A percentile compares a stretch with the other conserved stretches of the same genome.
Evolutionary conservation across 106 monocot genomes (phyloP).

Genomic region (Xerophyta viscosa): DNA sequence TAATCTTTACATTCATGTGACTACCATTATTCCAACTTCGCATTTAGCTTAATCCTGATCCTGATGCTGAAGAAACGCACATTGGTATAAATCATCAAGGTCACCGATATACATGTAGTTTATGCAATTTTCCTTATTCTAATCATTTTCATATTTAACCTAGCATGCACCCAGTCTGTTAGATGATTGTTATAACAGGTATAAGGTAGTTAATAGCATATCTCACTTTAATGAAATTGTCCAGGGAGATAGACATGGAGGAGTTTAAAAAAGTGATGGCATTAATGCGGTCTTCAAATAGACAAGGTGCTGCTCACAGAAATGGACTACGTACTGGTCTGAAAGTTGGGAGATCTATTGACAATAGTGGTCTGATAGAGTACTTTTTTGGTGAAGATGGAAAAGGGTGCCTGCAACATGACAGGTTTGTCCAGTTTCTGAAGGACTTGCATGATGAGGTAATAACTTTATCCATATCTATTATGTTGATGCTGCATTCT

Average conservation of each 20-base stretch:
- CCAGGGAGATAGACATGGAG: constrained; percentile 76
- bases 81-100: too few relatives aligned
- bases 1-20: too few relatives aligned
- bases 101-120: too few relatives aligned
- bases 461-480: constrained; percentile 3
- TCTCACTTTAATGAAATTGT: constrained; percentile 17
- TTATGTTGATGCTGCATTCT: too few relatives aligned
- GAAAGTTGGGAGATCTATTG: constrained; percentile 42
- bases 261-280: constrained; percentile 97
- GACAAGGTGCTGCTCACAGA: constrained; percentile 71
- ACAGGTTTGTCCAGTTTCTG: constrained; percentile 78
- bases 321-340: constrained; percentile 59
- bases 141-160: too few relatives aligned
- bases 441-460: constrained; percentile 82
- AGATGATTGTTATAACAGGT: too few relatives aligned
- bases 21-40: too few relatives aligned
- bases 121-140: too few relatives aligned
- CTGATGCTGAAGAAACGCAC: too few relatives aligned
- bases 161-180: too few relatives aligned
- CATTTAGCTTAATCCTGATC: too few relatives aligned
- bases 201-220: too few relatives aligned
- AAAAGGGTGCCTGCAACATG: constrained; percentile 42
- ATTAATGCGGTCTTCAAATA: constrained; percentile 74
- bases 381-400: constrained; percentile 91
- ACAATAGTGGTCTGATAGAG: constrained; percentile 68